Percentiles rank a stretch among this genome's conserved stretches.
Conservation (phyloP, 306 rosid genomes). For the Vigna radiata region DNA sequence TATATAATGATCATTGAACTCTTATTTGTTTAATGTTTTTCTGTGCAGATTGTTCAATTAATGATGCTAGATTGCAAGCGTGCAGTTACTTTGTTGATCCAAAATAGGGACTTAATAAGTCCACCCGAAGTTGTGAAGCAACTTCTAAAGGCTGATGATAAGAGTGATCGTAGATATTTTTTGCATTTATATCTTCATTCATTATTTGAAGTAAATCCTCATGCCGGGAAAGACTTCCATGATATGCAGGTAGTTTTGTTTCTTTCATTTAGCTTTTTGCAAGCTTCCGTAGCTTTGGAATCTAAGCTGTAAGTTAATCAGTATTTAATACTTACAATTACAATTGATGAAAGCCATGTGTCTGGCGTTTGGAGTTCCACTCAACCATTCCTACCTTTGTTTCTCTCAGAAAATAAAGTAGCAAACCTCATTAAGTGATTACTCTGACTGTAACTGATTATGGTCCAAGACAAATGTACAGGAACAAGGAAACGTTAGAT, state of each 20-base stretch:
- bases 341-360: conserved; percentile 32
- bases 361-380: conserved; percentile 24
- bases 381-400: conserved; percentile 4
- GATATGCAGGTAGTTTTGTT: conserved; percentile 83
- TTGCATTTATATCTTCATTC: conserved; percentile 89
- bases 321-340: conserved; percentile 1
- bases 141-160: conserved; percentile 62
- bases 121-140: conserved; percentile 85
- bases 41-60: conserved; percentile 79
- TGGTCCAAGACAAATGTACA: conserved; percentile 11
- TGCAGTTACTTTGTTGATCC: conserved; percentile 81
- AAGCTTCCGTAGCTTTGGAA: conserved; percentile 37
- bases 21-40: conserved; percentile 43
- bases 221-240: conserved; percentile 93
- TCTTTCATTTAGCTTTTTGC: conserved; percentile 32
- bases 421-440: conserved; percentile 16
- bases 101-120: conserved; percentile 71
- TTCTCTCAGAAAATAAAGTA: conserved; percentile 17
- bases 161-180: conserved; percentile 72
- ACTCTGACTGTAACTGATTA: background rate
- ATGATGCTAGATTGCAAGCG: conserved; percentile 95
- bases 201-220: conserved; percentile 86
- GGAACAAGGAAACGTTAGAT: conserved; percentile 12
- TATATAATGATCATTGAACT: conserved; percentile 15
- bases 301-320: conserved; percentile 29